Evolutionary conservation across 2,329 filamentous ascomycete genomes (phyloP).

Genomic region (Fusarium staphyleae): DNA sequence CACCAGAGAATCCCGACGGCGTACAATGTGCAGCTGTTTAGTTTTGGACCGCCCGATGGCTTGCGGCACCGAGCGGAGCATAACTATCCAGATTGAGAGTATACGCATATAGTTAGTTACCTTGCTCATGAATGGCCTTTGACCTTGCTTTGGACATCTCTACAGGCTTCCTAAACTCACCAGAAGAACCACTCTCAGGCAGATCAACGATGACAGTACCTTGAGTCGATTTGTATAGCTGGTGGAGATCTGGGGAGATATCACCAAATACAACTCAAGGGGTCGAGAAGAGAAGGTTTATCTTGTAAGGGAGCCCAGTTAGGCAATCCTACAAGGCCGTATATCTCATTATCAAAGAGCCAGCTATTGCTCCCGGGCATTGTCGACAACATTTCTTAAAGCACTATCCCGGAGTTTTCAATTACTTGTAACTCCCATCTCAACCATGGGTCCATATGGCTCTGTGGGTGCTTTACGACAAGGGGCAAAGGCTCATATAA

Average conservation of each 20-base stretch:
- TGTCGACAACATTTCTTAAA: neutral
- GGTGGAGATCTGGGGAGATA: constrained; percentile 66
- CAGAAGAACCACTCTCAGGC: constrained; percentile 27
- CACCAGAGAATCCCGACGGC: constrained; percentile 67
- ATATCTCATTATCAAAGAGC: constrained; percentile 3
- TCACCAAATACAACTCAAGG: constrained; percentile 62
- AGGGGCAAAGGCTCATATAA: no score
- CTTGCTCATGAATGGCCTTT: constrained; percentile 71
- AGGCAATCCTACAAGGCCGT: neutral
- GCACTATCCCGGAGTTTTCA: neutral
- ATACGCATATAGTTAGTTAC: constrained; percentile 71
- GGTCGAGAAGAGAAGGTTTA: constrained; percentile 30
- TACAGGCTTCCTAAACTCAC: constrained; percentile 55
- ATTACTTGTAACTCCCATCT: constrained; percentile 1
- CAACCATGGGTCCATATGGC: no score
- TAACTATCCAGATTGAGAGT: constrained; percentile 65
- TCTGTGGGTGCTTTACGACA: no score
- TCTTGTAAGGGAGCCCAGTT: neutral
- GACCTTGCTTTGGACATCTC: constrained; percentile 65
- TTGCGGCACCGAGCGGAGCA: constrained; percentile 66
- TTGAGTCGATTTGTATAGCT: constrained; percentile 63
- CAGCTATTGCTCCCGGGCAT: constrained; percentile 23
- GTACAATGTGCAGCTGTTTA: constrained; percentile 78
- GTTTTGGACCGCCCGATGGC: constrained; percentile 75
- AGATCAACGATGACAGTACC: constrained; percentile 53